Evolutionary conservation across 2,329 filamentous ascomycete genomes (phyloP), one percentile per base, ranked within the genome.

Genomic region (Neopestalotiopsis sp.): DNA sequence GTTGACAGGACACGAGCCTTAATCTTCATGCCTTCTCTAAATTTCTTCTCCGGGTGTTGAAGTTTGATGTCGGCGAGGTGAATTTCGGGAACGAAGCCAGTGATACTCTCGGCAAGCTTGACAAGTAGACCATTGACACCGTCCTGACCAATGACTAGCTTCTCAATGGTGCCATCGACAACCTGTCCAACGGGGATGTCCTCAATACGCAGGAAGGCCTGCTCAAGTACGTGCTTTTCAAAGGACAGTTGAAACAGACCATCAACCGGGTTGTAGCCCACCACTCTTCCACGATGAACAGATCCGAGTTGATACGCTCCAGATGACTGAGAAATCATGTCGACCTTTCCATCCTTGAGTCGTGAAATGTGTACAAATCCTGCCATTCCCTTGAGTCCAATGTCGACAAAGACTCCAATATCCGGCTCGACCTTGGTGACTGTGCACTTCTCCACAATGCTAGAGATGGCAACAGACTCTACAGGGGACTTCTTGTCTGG

Each of bases 291-390:
- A 65, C 90, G 89, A 80, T 99, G 96, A 17, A 87, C 88, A 0
- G 94, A 92, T 56, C 90, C 94, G 24, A 92, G 78, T 79, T 94
- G 93, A 83, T 91, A 98, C 2, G 91, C 87, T 0, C 96, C 96
- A 20, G 90, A 90, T 3, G 89, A 86, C 71, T 94, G 89, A 14
- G 93, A 93, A 5, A 99, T 85, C 1, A 89, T 89, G 71, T 98
- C 96, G 66, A 98, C 88, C 79, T 96, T 97, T 73, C 92, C 91
- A 78, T 99, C 95, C 69, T 95, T 92, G 70, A 99, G 88, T 72
- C 93, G 90, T 1, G 96, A 99, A 72, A 99, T 97, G 79, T 99
- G 96, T 28, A 97, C 94, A 76, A 98, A 99, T 10, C 94, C 94
- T n/a, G 89, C 85, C 2, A 95, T 84, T 38, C 90, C 88, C 56